A percentile compares a stretch with the other conserved stretches of the same genome.
Conservation (phyloP, 2,329 filamentous ascomycete species). For the Dryadomyces quercus-mongolicae region DNA sequence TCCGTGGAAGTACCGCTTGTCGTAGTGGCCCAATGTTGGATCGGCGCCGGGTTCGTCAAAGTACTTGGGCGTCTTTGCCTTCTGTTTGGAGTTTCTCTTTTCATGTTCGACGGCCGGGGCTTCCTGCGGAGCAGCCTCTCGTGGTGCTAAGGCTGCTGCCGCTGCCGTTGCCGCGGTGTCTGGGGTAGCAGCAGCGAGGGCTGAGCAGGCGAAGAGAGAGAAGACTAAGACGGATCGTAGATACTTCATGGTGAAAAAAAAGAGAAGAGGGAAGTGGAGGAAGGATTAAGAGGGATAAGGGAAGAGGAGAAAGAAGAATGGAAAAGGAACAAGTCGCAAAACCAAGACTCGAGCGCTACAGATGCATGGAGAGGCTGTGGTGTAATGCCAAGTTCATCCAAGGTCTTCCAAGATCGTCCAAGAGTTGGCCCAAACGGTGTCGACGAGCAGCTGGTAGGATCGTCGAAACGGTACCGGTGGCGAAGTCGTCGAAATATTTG, state of each 20-base stretch:
- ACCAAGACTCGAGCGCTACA: neutral
- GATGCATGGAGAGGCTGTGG: neutral
- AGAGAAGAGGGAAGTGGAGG: neutral
- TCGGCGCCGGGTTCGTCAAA: slow-evolving; percentile 52
- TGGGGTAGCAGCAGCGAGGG: neutral
- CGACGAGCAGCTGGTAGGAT: no score
- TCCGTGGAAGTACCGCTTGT: slow-evolving; percentile 53
- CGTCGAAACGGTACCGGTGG: no score
- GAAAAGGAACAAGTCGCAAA: neutral
- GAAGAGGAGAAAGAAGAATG: neutral
- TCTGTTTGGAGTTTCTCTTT: neutral
- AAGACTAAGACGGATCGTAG: neutral
- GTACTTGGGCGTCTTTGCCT: slow-evolving; percentile 37
- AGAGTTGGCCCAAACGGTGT: no score
- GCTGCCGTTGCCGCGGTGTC: neutral
- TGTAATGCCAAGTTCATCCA: no score
- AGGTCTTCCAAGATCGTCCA: no score
- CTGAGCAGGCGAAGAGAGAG: neutral
- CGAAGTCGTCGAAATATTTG: no score
- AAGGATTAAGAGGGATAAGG: neutral
- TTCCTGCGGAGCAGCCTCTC: neutral
- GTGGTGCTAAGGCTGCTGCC: neutral
- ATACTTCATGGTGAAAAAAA: neutral
- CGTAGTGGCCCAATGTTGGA: slow-evolving; percentile 58
- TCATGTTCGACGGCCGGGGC: no score